Conservation (phyloP, 1,139 yeast species). For the Arxiozyma bovina region DNA sequence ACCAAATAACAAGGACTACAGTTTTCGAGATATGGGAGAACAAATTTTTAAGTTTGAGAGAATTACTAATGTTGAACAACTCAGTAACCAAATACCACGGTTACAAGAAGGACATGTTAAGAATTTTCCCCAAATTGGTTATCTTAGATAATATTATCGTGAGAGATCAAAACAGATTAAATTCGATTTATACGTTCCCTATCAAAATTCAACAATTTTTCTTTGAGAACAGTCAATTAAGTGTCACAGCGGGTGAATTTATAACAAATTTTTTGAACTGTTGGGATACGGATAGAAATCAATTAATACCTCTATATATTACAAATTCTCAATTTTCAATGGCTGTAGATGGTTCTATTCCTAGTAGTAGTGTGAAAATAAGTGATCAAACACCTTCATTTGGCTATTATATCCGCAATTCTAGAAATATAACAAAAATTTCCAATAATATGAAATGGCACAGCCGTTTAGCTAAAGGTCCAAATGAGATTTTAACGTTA, state of each 20-base stretch:
- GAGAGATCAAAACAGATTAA: conserved; percentile 60
- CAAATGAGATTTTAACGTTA: conserved; percentile 49
- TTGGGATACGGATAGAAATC: conserved; percentile 76
- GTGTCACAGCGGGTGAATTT: conserved; percentile 63
- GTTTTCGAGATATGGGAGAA: conserved; percentile 69
- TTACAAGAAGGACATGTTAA: conserved; percentile 57
- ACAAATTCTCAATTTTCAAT: conserved; percentile 78
- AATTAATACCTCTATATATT: conserved; percentile 65
- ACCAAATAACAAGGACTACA: conserved; percentile 50
- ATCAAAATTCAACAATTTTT: conserved; percentile 47
- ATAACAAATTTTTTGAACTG: conserved; percentile 62
- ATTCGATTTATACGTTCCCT: conserved; percentile 46
- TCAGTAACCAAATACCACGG: conserved; percentile 51
- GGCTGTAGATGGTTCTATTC: conserved; percentile 43
- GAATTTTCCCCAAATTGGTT: conserved; percentile 66
- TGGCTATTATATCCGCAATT: conserved; percentile 56
- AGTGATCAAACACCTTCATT: conserved; percentile 40
- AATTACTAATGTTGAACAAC: conserved; percentile 66
- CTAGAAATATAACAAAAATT: conserved; percentile 68
- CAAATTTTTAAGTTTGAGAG: conserved; percentile 65
- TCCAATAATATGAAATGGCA: conserved; percentile 50
- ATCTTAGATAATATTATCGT: conserved; percentile 71
- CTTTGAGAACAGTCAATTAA: conserved; percentile 72
- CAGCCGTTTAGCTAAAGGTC: conserved; percentile 62
- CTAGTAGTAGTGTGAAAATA: conserved; percentile 37